Evolutionary conservation across 2,329 filamentous ascomycete species (phyloP).

Genomic region (Claviceps africana): DNA sequence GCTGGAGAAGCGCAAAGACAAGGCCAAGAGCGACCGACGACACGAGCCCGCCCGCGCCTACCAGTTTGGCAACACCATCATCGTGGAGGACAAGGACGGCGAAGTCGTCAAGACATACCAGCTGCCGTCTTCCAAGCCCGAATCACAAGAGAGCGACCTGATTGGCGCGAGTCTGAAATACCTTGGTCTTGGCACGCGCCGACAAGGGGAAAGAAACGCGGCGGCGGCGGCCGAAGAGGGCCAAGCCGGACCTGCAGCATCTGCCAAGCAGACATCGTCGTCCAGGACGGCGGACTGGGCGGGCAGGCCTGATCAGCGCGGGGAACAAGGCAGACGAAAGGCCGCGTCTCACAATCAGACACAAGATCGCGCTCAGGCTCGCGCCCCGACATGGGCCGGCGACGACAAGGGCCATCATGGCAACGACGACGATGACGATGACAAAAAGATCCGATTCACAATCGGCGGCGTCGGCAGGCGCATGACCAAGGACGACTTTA

Average conservation of each 20-base stretch:
- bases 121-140: constrained; percentile 42
- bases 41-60: constrained; percentile 69
- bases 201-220: constrained; percentile 24
- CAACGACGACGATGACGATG: constrained; percentile 39
- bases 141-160: constrained; percentile 24
- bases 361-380: neutral
- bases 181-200: constrained; percentile 36
- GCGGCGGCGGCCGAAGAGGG: constrained; percentile 17
- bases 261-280: constrained; percentile 24
- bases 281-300: constrained; percentile 40
- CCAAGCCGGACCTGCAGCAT: constrained; percentile 17
- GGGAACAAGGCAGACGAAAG: constrained; percentile 23
- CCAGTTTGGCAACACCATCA: constrained; percentile 75
- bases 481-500: constrained; percentile 71
- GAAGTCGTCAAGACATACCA: constrained; percentile 80
- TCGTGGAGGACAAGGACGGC: constrained; percentile 75
- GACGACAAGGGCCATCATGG: neutral
- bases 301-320: constrained; percentile 27
- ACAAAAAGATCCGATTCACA: constrained; percentile 61
- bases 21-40: constrained; percentile 44
- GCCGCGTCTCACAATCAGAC: constrained; percentile 28
- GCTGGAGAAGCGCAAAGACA: constrained; percentile 46
- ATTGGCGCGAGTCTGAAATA: constrained; percentile 36
- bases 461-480: constrained; percentile 58
- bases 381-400: neutral